These are phyloP conservation scores for Rhizopus sp. DNA, from an alignment of 371 early-diverging fungal genomes.

Conservation along the genomic window DNA sequence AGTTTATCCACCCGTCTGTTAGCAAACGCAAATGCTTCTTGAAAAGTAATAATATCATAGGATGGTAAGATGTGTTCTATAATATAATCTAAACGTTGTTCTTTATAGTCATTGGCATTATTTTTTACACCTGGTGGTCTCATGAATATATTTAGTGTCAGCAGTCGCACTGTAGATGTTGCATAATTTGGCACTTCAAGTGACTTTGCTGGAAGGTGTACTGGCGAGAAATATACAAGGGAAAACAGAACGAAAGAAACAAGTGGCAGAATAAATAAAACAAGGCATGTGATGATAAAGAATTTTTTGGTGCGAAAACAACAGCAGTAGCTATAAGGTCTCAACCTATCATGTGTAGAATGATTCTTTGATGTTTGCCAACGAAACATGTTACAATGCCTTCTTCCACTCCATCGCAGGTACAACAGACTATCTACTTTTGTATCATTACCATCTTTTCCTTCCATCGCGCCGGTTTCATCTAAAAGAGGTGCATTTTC, in stretches of 20 bases:
- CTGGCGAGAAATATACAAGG: constrained; percentile 26
- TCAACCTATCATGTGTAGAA: too few relatives aligned
- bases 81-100: constrained; percentile 69
- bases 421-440: too few relatives aligned
- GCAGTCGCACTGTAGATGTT: constrained; percentile 51
- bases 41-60: constrained; percentile 81
- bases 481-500: background rate
- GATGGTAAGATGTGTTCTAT: constrained; percentile 57
- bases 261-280: background rate
- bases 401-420: too few relatives aligned
- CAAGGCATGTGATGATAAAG: background rate
- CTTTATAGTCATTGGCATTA: constrained; percentile 76
- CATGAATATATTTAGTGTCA: constrained; percentile 85
- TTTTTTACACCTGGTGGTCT: constrained; percentile 83
- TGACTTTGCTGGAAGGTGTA: constrained; percentile 26
- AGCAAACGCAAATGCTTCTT: constrained; percentile 84
- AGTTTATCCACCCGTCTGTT: constrained; percentile 57
- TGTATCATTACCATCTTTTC: background rate
- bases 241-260: constrained; percentile 12
- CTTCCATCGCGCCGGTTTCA: background rate
- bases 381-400: too few relatives aligned
- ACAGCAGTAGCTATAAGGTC: background rate
- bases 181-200: constrained; percentile 17
- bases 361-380: too few relatives aligned
- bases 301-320: background rate